Evolutionary conservation across 192 early-diverging fungal genomes (phyloP), one percentile per base, ranked within the genome.

Genomic region (Gigaspora rosea): DNA sequence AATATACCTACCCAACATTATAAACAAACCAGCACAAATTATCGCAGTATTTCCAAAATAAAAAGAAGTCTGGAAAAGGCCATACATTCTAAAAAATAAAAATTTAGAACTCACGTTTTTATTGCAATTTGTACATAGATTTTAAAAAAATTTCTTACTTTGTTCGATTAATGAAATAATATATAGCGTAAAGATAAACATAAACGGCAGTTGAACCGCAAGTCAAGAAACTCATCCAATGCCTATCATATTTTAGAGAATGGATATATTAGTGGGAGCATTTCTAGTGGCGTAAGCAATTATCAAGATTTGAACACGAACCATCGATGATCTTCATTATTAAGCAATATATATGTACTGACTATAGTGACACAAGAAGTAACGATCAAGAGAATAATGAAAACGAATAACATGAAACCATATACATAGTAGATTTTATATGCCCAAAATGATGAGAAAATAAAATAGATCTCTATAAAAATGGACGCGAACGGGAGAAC

Each of bases 391-490:
- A 94, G 81, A 71, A 94, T 91, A 2, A 87, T 67, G 77, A 92
- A 93, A 9, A 93, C 90, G 3, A 92, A 78, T 72, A 94, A 63
- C 82, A 92, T 88, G 65, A 94, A 93, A 0, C 93, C 92, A 84
- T 92, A 94, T 11, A 94, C 90, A 72, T 94, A 93, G 78, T 93
- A 95, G 20, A 92, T 88, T 75, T 88, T 89, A 83, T 91, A 89
- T 10, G 81, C 81, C 92, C 92, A 94, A 73, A 95, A 92, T 16
- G 90, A 92, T 32, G 92, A 88, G 73, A 95, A 92, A 70, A 95
- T 82, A 75, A 93, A 95, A 75, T 94, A 94, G 58, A 95, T 86
- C 87, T 95, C 94, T 79, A 95, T 93, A 75, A 95, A 95, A 68
- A 95, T 90, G 0, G 92, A 87, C 0, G 81, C 90, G 78, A 95